Conservation (phyloP, 768 basidiomycete species). For the Amanita polypyramis region DNA sequence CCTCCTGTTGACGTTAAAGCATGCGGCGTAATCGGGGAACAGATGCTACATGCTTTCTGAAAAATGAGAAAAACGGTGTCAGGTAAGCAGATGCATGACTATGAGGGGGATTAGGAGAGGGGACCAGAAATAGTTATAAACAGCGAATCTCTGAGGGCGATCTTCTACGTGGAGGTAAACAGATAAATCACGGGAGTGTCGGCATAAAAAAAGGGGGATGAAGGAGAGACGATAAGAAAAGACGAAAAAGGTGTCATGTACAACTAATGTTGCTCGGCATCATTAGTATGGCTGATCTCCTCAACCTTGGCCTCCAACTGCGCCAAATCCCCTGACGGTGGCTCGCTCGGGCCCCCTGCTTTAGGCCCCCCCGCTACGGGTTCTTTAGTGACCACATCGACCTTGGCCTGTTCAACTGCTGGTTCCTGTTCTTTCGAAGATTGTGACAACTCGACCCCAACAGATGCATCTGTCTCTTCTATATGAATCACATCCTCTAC, state of each 20-base stretch:
- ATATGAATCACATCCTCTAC: not conserved
- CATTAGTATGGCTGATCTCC: conserved; percentile 1
- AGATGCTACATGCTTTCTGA: not conserved
- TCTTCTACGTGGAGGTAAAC: not conserved
- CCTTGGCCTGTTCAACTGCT: conserved; percentile 8
- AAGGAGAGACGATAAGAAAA: not conserved
- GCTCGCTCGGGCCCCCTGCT: not conserved
- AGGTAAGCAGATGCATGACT: not conserved
- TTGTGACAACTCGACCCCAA: conserved; percentile 3
- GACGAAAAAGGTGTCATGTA: not conserved
- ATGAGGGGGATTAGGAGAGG: not conserved
- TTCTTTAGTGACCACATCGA: conserved; percentile 5
- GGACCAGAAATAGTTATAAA: not conserved
- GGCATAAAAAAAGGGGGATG: not conserved
- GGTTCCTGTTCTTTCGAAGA: not conserved
- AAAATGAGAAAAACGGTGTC: not conserved
- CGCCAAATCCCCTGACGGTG: not conserved
- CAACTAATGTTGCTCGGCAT: conserved; percentile 1
- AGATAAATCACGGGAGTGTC: not conserved
- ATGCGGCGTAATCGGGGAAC: not conserved
- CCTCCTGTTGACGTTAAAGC: not conserved
- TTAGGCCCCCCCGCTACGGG: conserved; percentile 5
- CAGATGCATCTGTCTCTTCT: conserved; percentile 5
- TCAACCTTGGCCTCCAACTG: conserved; percentile 4
- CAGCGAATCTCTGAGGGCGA: not conserved